These are phyloP conservation scores for Exserohilum rostratum DNA, from an alignment of 2,329 filamentous ascomycete genomes.

Conservation along the genomic window DNA sequence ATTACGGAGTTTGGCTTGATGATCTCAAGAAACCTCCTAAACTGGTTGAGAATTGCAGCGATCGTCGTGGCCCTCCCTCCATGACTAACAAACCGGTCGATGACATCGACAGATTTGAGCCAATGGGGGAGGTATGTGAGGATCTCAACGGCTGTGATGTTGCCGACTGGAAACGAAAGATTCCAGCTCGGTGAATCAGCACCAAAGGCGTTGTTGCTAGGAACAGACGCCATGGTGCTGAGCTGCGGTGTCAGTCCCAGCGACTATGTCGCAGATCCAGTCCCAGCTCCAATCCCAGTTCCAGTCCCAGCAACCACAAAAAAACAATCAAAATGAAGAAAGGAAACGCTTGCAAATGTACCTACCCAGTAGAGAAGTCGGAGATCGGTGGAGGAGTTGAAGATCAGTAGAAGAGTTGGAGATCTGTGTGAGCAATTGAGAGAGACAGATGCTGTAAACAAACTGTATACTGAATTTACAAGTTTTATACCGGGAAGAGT, in stretches of 20 bases:
- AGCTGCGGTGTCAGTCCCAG: background rate
- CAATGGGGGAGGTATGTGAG: conserved; percentile 33
- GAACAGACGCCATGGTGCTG: conserved; percentile 13
- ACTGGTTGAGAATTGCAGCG: conserved; percentile 23
- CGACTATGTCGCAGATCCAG: background rate
- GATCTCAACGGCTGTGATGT: conserved; percentile 36
- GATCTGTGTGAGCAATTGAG: background rate
- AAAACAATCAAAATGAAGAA: no score
- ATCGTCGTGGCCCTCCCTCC: conserved; percentile 19
- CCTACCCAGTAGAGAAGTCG: background rate
- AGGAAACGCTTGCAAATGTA: no score
- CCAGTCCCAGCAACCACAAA: background rate
- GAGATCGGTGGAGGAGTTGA: background rate
- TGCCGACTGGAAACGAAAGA: conserved; percentile 30
- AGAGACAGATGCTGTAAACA: background rate
- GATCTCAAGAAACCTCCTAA: conserved; percentile 11
- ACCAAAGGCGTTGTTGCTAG: conserved; percentile 33
- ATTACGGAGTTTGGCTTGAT: conserved; percentile 19
- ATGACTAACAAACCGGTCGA: conserved; percentile 30
- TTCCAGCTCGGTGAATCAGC: conserved; percentile 25
- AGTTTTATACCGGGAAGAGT: background rate
- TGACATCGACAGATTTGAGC: conserved; percentile 33
- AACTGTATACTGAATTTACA: background rate
- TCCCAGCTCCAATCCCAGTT: background rate
- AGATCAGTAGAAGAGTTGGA: background rate